Base-by-base conservation (phyloP, 495 filamentous ascomycete genomes). In the Aspergillus hancockii region DNA sequence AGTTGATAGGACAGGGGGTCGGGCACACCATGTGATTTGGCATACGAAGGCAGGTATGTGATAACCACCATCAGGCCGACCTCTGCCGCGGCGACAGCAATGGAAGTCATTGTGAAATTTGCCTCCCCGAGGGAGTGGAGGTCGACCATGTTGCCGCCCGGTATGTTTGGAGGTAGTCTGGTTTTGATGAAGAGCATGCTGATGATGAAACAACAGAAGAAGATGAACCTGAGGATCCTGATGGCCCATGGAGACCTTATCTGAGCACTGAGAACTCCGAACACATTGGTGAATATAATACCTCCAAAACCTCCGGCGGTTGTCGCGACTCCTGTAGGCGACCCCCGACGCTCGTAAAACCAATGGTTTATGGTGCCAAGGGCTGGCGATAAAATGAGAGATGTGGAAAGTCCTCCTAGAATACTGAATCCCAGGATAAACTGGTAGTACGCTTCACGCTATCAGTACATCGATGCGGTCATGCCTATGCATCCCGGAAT, bases 321-420 rank as follows among this genome's bases (percentile, higher is more conserved):
- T 1, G 36, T 51, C 8, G 63, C 57, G 19, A 65, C 53, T 2
- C 63, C 63, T 4, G 58, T 79, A 1, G 89, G 86, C 1, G 85
- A 71, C 13, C 81, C 88, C 12, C 88, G 78, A 34, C 79, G 75
- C 54, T 79, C 78, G 67, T 76, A 79, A 70, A 90, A 91, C 88
- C 87, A 91, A 4, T 84, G 84, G 1, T 79, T 75, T 10, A 85
- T 74, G 21, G 79, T 79, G 53, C 73, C 75, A 61, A 81, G 79
- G 8, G 81, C 79, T 4, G 85, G 80, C 64, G 85, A 87, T 68
- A 89, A 88, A 19, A 89, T 73, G 12, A 79, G 66, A 32, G 65
- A 64, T 13, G 60, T 52, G 43, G 65, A 58, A 50, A 63, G 61
- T 1, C 65, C 65, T 6, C 69, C 69, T 8, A 70, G 57, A 23